Base-by-base conservation (phyloP, 2,329 filamentous ascomycete species). In the Blastomyces gilchristii region DNA sequence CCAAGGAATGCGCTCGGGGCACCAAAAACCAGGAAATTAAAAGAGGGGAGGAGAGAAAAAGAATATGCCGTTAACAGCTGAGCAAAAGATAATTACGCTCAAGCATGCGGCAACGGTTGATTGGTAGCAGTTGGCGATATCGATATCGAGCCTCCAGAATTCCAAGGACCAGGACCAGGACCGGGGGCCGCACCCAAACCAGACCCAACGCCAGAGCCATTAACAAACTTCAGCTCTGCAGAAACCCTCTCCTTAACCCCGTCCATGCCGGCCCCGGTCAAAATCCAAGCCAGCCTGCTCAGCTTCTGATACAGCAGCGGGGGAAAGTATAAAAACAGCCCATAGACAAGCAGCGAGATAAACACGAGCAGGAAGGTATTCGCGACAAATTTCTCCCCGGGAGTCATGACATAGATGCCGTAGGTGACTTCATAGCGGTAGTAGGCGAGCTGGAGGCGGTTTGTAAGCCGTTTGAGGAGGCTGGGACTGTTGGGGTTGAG, bases 401-500 rank as follows among this genome's bases (percentile, higher is more conserved):
- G 71, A 0, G 75, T 78, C 74, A 80, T 73, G 31, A 78, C 71
- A 65, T 79, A 79, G 7, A 77, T 67, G 6, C 75, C 74, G 62
- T 76, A 79, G 2, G 77, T 80, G 57, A 80, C 76, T 67, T 80
- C 77, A 65, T 79, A 80, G 62, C 74, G 76, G 65, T 80, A 79
- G 62, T 79, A 79, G 67, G 73, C 74, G 28, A 79, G 73, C 41
- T 72, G 72, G 61, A 76, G 57, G 45, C 71, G 71, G 65, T 77
- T 73, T 39, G 68, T 39, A 52, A 68, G 41, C 16, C 72, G 73
- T 57, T 70, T 70, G 25, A 76, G 25, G 14, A 72, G 58, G 61
- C 53, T 62, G 47, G 59, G 62, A 14, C 11, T 58, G 70, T 70
- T 49, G 68, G n/a, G 25, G 14, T 28, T 14, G 43, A 18, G 37